Conservation (phyloP, 345 rosid species). For the Citrus inodora region DNA sequence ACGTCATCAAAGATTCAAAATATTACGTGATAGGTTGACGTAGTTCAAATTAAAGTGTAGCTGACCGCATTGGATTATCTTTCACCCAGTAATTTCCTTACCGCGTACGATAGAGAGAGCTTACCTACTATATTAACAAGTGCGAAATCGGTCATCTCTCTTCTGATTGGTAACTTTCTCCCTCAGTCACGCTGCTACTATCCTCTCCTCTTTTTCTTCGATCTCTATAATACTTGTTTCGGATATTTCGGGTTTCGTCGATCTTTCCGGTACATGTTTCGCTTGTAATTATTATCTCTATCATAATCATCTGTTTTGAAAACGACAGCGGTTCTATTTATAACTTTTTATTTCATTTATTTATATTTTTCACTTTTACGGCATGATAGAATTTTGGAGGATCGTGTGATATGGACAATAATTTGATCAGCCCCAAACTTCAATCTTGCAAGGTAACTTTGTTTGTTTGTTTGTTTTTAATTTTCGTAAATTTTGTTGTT, state of each 20-base stretch:
- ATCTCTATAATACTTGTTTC: neutral
- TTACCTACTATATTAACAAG: neutral
- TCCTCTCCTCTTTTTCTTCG: neutral
- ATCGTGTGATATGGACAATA: neutral
- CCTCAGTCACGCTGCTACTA: neutral
- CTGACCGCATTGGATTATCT: neutral
- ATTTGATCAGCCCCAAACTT: slow-evolving; percentile 19
- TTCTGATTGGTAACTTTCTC: no score
- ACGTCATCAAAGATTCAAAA: neutral
- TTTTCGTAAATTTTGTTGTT: neutral
- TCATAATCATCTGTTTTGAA: neutral
- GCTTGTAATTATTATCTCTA: neutral
- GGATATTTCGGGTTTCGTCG: neutral
- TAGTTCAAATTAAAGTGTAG: neutral
- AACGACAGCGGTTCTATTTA: neutral
- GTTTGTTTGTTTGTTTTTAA: neutral
- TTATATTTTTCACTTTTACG: no score
- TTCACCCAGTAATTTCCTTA: neutral
- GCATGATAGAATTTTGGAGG: neutral
- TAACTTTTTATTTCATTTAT: neutral
- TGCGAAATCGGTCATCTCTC: neutral
- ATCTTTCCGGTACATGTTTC: neutral
- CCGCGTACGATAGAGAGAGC: neutral
- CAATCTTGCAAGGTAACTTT: slow-evolving; percentile 23
- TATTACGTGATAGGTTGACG: neutral